Evolutionary conservation across 768 basidiomycete genomes (phyloP).

Genomic region (Glaciozyma antarctica): DNA sequence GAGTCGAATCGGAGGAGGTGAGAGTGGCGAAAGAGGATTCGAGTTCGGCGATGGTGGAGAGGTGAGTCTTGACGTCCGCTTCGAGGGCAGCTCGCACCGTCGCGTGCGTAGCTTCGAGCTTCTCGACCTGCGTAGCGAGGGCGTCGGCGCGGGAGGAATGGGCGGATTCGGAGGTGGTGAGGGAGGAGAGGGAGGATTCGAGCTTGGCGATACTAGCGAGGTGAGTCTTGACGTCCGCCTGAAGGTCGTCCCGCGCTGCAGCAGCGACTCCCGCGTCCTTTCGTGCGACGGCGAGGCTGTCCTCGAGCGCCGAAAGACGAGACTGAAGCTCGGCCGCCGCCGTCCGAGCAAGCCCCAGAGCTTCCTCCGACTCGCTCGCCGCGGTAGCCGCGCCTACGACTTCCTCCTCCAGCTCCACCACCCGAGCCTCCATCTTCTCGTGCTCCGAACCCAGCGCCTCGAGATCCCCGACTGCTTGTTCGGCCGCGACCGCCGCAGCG

Average conservation of each 20-base stretch:
- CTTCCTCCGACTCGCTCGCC: not conserved
- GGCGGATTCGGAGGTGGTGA: constrained; percentile 8
- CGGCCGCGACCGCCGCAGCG: not conserved
- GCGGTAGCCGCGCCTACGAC: constrained; percentile 3
- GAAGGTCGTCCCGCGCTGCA: not conserved
- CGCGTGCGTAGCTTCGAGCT: not conserved
- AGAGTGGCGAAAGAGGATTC: not conserved
- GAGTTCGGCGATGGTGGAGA: constrained; percentile 12
- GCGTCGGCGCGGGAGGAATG: constrained; percentile 8
- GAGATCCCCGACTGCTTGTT: not conserved
- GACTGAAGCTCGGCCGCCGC: not conserved
- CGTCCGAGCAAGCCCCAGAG: not conserved
- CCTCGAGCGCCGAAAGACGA: not conserved
- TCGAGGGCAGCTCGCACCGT: constrained; percentile 1
- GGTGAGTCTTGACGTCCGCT: constrained; percentile 1
- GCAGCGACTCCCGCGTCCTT: not conserved
- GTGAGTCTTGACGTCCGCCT: constrained; percentile 3
- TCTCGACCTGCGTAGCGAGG: not conserved
- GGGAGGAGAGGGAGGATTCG: constrained; percentile 3
- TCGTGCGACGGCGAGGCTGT: constrained; percentile 2
- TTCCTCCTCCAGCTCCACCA: constrained; percentile 7
- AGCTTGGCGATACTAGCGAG: constrained; percentile 7
- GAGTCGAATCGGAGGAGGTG: constrained; percentile 8
- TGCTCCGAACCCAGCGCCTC: not conserved
- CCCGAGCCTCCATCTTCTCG: not conserved